Percentiles rank a stretch among this genome's conserved stretches.
These are phyloP conservation scores for Flaveria ramosissima DNA, from an alignment of 129 eudicot genomes.

Conservation along the genomic window DNA sequence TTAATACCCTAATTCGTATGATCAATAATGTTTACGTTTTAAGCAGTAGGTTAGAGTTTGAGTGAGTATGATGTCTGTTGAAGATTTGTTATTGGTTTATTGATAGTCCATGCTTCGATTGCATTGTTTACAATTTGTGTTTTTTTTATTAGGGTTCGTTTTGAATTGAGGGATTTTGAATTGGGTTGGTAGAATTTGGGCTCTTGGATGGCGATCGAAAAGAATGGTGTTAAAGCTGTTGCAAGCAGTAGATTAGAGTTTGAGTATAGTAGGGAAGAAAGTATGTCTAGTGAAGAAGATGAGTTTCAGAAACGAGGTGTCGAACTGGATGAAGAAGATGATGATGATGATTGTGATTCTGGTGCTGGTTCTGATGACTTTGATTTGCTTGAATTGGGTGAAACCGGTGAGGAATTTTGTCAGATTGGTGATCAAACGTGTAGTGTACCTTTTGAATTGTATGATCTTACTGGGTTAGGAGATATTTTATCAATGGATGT, in stretches of 20 bases:
- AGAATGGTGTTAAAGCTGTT: slow-evolving; percentile 63
- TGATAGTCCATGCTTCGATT: neutral
- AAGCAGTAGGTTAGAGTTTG: too few species aligned
- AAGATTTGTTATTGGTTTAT: neutral
- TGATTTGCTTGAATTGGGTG: slow-evolving; percentile 92
- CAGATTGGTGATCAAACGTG: slow-evolving; percentile 92
- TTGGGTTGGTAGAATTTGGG: slow-evolving; percentile 23
- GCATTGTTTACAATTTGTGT: slow-evolving; percentile 16
- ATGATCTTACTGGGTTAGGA: slow-evolving; percentile 74
- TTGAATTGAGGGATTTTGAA: slow-evolving; percentile 29
- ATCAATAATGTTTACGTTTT: neutral
- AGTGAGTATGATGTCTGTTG: too few species aligned
- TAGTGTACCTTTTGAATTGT: slow-evolving; percentile 82
- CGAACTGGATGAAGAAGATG: slow-evolving; percentile 46
- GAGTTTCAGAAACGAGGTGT: slow-evolving; percentile 51
- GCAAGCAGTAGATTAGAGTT: slow-evolving; percentile 47
- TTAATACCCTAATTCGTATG: slow-evolving; percentile 23
- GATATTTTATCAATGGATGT: slow-evolving; percentile 87
- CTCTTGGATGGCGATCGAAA: slow-evolving; percentile 86
- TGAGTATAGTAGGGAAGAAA: slow-evolving; percentile 76
- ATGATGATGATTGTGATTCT: slow-evolving; percentile 82
- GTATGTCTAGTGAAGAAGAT: slow-evolving; percentile 80
- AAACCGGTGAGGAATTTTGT: slow-evolving; percentile 81
- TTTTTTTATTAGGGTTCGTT: slow-evolving; percentile 31
- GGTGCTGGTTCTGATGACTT: slow-evolving; percentile 98